Conservation (phyloP, 78 protist species). For the Bodo saltans region DNA sequence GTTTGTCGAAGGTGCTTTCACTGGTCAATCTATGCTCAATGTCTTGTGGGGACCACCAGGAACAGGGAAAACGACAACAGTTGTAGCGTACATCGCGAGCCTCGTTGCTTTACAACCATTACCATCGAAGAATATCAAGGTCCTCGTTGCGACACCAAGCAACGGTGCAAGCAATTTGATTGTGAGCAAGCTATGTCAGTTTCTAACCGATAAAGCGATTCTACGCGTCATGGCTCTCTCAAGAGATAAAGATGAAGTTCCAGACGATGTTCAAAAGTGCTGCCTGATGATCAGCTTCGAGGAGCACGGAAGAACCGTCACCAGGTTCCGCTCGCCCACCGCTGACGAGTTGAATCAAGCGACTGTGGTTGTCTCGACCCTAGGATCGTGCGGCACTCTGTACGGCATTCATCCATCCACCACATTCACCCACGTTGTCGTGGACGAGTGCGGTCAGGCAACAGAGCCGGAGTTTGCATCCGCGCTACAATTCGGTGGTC, state of each 20-base stretch:
- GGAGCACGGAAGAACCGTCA: neutral
- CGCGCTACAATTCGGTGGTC: neutral
- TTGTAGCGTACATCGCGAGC: neutral
- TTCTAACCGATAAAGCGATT: neutral
- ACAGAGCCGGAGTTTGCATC: constrained; percentile 7
- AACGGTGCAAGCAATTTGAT: neutral
- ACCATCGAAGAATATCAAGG: neutral
- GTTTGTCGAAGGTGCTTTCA: neutral
- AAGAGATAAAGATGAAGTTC: neutral
- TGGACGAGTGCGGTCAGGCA: constrained; percentile 34
- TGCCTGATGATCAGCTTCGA: too few species aligned
- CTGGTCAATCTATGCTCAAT: neutral
- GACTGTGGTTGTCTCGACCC: neutral
- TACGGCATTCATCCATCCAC: neutral
- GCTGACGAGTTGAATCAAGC: neutral
- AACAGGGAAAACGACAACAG: constrained; percentile 38
- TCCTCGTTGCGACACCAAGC: neutral
- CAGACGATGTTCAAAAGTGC: neutral
- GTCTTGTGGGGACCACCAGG: constrained; percentile 44
- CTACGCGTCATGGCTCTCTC: neutral
- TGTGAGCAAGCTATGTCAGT: neutral
- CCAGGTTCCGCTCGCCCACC: neutral
- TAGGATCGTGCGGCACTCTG: neutral
- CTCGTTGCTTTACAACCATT: neutral
- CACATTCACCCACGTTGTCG: constrained; percentile 21